phyloP scores from a whole-genome alignment of 768 basidiomycete species.

The Mrakia frigida region DNA sequence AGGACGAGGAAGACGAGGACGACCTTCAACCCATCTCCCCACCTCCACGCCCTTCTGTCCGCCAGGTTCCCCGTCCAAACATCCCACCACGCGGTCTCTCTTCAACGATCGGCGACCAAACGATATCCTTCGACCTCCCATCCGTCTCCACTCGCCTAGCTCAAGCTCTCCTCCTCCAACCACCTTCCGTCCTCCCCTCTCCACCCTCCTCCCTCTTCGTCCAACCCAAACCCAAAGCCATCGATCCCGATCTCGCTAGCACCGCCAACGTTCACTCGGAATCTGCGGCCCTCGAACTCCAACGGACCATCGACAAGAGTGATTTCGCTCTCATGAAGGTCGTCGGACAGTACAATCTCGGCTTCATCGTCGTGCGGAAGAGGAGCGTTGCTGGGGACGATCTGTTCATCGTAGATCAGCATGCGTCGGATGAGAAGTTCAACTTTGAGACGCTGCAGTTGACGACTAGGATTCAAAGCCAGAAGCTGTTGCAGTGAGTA shows the following conservation, averaged over 20 bases:
- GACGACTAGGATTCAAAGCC: constrained; percentile 83
- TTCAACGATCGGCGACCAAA: constrained; percentile 2
- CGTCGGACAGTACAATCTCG: constrained; percentile 90
- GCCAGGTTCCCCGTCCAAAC: neutral
- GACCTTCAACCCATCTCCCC: neutral
- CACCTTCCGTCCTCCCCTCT: neutral
- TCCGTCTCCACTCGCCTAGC: neutral
- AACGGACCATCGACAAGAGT: constrained; percentile 75
- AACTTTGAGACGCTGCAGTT: constrained; percentile 92
- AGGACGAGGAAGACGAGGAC: constrained; percentile 12
- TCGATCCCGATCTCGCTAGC: constrained; percentile 2
- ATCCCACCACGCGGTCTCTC: neutral
- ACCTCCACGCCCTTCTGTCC: neutral
- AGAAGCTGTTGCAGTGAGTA: constrained; percentile 70
- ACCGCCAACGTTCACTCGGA: constrained; percentile 3
- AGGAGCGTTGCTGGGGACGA: constrained; percentile 59
- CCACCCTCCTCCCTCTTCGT: neutral
- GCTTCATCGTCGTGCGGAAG: constrained; percentile 82
- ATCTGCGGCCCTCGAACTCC: constrained; percentile 59
- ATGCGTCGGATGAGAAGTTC: constrained; percentile 78
- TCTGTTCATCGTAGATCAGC: constrained; percentile 68
- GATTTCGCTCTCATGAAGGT: constrained; percentile 82
- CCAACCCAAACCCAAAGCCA: neutral
- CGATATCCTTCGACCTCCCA: constrained; percentile 34
- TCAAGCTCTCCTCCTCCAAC: constrained; percentile 7